Base-by-base conservation (phyloP, 2,329 filamentous ascomycete genomes). In the Berkeleyomyces basicola region DNA sequence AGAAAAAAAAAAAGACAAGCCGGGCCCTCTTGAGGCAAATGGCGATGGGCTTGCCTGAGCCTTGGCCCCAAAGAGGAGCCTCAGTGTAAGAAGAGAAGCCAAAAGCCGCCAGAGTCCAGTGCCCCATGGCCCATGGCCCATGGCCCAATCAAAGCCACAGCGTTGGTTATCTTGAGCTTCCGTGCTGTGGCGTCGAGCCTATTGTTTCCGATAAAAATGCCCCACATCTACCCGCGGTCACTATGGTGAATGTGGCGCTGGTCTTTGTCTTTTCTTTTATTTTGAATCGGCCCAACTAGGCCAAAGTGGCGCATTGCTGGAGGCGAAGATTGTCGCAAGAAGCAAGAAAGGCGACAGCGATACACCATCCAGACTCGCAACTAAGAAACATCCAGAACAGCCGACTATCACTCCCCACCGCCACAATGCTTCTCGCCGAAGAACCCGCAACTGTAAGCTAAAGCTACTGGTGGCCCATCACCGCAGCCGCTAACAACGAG, bases 361-460 rank as follows among this genome's bases (percentile, higher is more conserved):
- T 23, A 23, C 23, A 23, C 23, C 23, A 23, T 1, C 23, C 23
- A 23, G 23, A 23, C 23, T 23, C 23, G 23, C 23, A 23, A 7
- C 46, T 11, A 14, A 49, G 46, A 49, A 9, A 49, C n/a, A 49
- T 23, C 7, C n/a, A 23, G 4, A 39, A 4, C 11, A 37, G 10
- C 14, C 11, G 10, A 23, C 23, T 23, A 23, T 23, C 23, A 23
- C 23, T 23, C 23, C 23, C 51, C 36, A 2, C 33, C 14, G 9
- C 65, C 76, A 90, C 75, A 67, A 96, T 97, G 87, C 81, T 96
- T 72, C 88, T 97, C 75, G 89, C 95, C 75, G 91, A 96, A 77
- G 88, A 93, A 73, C 92, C 91, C 67, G 88, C 88, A 53, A 86
- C 85, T 53, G 90, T 95, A 82, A 65, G 82, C 58, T 14, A n/a